Base-by-base conservation (phyloP, 2,329 filamentous ascomycete genomes). In the Berkeleyomyces rouxiae region DNA sequence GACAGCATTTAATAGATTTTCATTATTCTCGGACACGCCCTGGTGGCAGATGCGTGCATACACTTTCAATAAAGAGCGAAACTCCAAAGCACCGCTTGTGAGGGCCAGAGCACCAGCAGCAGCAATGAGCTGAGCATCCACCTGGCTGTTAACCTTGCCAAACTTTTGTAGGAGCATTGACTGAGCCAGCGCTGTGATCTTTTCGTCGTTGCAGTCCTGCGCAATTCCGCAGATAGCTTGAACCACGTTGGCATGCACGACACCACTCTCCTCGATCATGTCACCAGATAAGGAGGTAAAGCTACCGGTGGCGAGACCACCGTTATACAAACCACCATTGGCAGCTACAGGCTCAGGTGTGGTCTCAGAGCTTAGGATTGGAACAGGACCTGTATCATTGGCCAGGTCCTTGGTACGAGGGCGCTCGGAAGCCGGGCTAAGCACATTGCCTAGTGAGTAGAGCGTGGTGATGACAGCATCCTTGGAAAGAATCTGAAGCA, bases 81-180 rank as follows among this genome's bases (percentile, higher is more conserved):
- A 90, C 70, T 97, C 93, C 3, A 87, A 79, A 66, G 86, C 82
- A 7, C 87, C 88, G 63, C 88, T 90, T 67, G 82, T 84, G 3
- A 93, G 76, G 40, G 90, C 87, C 62, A 99, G 76, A 4, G 82
- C 78, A 7, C 90, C 90, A 5, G 90, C 85, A 65, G 95, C 90
- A 13, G 82, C 83, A 62, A 97, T 86, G 65, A 99, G 93, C 62
- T 86, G 86, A 39, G 87, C 84, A 75, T 97, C 91, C 1, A 96
- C 87, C 3, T 81, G 76, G 64, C 82, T 79, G 69, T 83, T 93
- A 62, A 96, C 83, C 72, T 93, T 92, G 65, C 87, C 85, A 64
- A 97, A 82, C 72, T 99, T 97, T 70, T 99, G 93, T n/a, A 96
- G 75, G 33, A 99, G 82, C 85, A 99, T 96, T 0, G 90, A 95